A percentile compares a stretch with the other conserved stretches of the same genome.
Conservation (phyloP, 495 filamentous ascomycete species). For the Chaetomium fimeti region DNA sequence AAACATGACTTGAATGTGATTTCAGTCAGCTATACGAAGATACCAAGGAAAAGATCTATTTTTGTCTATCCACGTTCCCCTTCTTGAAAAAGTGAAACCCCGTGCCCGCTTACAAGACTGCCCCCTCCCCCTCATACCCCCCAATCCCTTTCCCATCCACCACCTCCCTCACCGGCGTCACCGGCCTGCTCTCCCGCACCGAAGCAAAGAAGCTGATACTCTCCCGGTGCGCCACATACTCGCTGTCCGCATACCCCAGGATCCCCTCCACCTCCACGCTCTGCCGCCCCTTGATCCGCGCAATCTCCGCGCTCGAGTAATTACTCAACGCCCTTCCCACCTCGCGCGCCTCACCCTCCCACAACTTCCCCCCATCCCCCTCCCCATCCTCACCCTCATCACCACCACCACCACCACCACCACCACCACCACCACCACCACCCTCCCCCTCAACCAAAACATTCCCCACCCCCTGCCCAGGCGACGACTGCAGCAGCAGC, state of each 20-base stretch:
- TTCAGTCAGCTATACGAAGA: conserved; percentile 3
- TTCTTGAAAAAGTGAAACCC: background rate
- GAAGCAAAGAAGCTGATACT: conserved; percentile 72
- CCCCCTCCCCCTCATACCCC: conserved; percentile 32
- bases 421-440: conserved; percentile 41
- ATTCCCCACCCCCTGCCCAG: no score
- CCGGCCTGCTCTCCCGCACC: conserved; percentile 39
- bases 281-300: conserved; percentile 75
- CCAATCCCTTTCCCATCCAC: conserved; percentile 26
- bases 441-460: conserved; percentile 16
- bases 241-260: conserved; percentile 88
- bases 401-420: no score
- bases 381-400: conserved; percentile 38
- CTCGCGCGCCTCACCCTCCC: conserved; percentile 62
- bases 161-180: conserved; percentile 40
- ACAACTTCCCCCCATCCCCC: conserved; percentile 36
- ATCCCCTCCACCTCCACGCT: conserved; percentile 75
- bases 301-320: conserved; percentile 81
- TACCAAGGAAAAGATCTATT: conserved; percentile 16
- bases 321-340: conserved; percentile 92
- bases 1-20: background rate
- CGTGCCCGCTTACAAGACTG: background rate
- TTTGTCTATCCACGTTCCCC: conserved; percentile 13
- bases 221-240: conserved; percentile 88
- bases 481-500: no score